A percentile compares a stretch with the other conserved stretches of the same genome.
These are phyloP conservation scores for Zea luxurians DNA, from an alignment of 176 grass and related monocot species.

Conservation along the genomic window DNA sequence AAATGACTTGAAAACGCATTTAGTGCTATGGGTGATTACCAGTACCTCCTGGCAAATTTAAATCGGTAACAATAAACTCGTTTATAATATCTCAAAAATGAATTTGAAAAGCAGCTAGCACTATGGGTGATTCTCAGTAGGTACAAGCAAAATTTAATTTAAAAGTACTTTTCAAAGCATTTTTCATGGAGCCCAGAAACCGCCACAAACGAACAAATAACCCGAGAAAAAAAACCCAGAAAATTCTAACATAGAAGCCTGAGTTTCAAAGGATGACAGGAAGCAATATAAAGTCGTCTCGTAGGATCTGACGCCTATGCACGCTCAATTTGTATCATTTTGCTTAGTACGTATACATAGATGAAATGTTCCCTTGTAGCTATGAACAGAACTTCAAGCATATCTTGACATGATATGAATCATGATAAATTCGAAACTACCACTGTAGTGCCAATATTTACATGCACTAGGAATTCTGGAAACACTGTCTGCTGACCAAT, in stretches of 20 bases:
- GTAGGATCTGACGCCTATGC: not conserved
- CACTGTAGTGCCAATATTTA: slow-evolving; percentile 38
- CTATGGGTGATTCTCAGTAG: not conserved
- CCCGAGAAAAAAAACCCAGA: not conserved
- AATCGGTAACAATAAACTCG: not conserved
- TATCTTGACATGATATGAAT: not conserved
- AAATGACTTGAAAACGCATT: not conserved
- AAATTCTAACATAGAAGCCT: not conserved
- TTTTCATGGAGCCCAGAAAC: not conserved
- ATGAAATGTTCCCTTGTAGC: not conserved
- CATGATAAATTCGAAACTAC: not conserved
- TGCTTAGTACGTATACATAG: not conserved
- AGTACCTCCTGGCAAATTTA: not conserved
- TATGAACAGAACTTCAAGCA: not conserved
- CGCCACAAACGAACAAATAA: not conserved
- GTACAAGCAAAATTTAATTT: not conserved
- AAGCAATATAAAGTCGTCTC: not conserved
- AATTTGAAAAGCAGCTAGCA: not conserved
- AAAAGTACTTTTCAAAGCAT: not conserved
- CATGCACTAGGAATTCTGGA: slow-evolving; percentile 23
- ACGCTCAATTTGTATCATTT: not conserved
- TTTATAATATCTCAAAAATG: not conserved
- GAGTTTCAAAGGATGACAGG: not conserved
- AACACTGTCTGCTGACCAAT: slow-evolving; percentile 28
- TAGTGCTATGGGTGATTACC: not conserved